These are phyloP conservation scores for Coemansia sp. DNA, from an alignment of 192 early-diverging fungal genomes.

Conservation along the genomic window DNA sequence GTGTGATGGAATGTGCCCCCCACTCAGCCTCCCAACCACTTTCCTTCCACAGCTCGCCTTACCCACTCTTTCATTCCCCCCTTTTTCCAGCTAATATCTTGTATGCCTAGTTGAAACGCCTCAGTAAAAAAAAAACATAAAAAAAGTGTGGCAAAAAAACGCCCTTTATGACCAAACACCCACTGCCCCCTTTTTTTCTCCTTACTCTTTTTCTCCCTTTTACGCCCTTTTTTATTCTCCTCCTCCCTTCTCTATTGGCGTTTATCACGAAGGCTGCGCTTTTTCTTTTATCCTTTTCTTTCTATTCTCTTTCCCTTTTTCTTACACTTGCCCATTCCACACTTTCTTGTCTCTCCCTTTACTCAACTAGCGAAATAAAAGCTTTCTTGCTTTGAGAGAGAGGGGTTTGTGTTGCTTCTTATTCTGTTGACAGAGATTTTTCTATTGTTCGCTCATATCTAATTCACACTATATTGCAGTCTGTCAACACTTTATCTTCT, in stretches of 20 bases:
- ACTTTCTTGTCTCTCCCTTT: background rate
- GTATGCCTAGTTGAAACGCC: background rate
- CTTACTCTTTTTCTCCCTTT: background rate
- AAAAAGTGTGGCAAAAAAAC: conserved; percentile 1
- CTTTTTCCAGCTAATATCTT: background rate
- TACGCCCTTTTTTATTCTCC: background rate
- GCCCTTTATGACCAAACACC: too few relatives aligned
- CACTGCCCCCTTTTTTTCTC: background rate
- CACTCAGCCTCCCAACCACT: too few relatives aligned
- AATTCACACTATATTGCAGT: too few relatives aligned
- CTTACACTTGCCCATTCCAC: background rate
- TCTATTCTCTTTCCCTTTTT: background rate
- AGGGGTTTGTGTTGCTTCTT: too few relatives aligned
- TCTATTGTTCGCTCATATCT: too few relatives aligned
- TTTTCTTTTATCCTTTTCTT: background rate
- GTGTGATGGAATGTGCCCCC: too few relatives aligned
- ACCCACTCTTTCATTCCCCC: background rate
- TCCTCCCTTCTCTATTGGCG: background rate
- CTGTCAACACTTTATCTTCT: too few relatives aligned
- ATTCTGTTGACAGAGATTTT: too few relatives aligned
- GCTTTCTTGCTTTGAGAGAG: too few relatives aligned
- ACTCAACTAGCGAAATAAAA: too few relatives aligned
- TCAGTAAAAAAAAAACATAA: background rate
- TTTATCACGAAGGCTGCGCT: background rate
- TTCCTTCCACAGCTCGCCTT: too few relatives aligned